A percentile compares a stretch with the other conserved stretches of the same genome.
phyloP scores from a whole-genome alignment of 1,284 basidiomycete genomes.

The Ustilago lituana region DNA sequence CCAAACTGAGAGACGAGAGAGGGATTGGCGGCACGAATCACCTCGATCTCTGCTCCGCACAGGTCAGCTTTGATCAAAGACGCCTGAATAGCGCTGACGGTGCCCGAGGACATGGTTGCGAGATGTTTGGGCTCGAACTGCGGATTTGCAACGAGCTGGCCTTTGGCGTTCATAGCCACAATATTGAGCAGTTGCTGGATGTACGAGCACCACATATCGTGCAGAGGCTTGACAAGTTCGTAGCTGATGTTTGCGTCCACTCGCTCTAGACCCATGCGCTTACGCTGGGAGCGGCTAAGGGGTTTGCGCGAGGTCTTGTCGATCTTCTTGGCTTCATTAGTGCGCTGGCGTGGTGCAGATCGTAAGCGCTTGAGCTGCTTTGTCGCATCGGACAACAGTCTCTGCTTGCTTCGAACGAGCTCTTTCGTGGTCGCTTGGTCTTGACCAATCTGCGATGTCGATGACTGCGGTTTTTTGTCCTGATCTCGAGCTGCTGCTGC shows the following conservation, averaged over 20 bases:
- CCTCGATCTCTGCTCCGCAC: constrained; percentile 46
- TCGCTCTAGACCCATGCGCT: constrained; percentile 34
- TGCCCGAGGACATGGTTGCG: constrained; percentile 34
- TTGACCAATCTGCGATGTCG: not conserved
- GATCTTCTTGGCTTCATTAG: constrained; percentile 31
- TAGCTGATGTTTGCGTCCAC: constrained; percentile 36
- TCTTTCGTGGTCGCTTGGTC: constrained; percentile 7
- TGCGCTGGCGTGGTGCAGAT: constrained; percentile 15
- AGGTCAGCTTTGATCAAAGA: constrained; percentile 49
- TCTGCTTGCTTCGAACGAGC: constrained; percentile 25
- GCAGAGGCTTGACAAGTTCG: constrained; percentile 36
- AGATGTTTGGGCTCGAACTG: constrained; percentile 30
- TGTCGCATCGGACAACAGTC: constrained; percentile 21
- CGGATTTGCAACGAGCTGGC: constrained; percentile 30
- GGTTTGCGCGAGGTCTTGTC: constrained; percentile 15
- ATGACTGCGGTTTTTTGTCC: not conserved
- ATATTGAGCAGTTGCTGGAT: constrained; percentile 52
- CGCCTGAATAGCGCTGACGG: constrained; percentile 37
- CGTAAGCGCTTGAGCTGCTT: constrained; percentile 29
- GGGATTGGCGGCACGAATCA: constrained; percentile 43
- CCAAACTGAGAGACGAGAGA: constrained; percentile 39
- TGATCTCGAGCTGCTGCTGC: not conserved
- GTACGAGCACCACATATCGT: constrained; percentile 48
- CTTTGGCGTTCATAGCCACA: constrained; percentile 29
- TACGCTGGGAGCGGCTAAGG: constrained; percentile 40